Evolutionary conservation across 2,329 filamentous ascomycete genomes (phyloP).

Genomic region (Calonectria henricotiae): DNA sequence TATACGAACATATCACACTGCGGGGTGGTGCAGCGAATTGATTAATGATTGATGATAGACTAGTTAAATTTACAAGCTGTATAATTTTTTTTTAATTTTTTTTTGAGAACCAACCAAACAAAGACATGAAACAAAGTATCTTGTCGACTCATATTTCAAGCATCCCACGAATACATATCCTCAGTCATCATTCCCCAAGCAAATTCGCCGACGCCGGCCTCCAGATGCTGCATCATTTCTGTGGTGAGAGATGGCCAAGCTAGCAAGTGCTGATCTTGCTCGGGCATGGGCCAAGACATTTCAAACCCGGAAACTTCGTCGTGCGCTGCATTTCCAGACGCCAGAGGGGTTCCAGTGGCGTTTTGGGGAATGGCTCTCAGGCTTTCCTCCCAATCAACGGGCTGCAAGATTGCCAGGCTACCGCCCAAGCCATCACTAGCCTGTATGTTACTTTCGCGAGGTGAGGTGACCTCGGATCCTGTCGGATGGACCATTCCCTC

Average conservation of each 20-base stretch:
- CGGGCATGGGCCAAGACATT: conserved; percentile 6
- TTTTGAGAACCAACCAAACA: no score
- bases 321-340: background rate
- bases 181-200: conserved; percentile 22
- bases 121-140: background rate
- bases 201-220: conserved; percentile 25
- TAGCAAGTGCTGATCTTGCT: conserved; percentile 4
- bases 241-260: conserved; percentile 24
- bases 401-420: background rate
- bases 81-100: no score
- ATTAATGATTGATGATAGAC: background rate
- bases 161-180: conserved; percentile 23
- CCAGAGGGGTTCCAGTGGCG: background rate
- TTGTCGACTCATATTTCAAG: background rate
- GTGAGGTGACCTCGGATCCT: conserved; percentile 7
- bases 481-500: background rate
- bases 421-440: background rate
- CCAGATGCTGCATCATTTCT: conserved; percentile 32
- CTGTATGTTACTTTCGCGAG: conserved; percentile 4
- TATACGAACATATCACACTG: conserved; percentile 44
- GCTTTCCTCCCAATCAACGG: conserved; percentile 11
- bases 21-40: background rate
- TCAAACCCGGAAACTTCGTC: conserved; percentile 6
- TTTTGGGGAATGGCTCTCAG: background rate
- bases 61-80: background rate